Conservation (phyloP, 2,329 filamentous ascomycete species). For the Beauveria medogensis region DNA sequence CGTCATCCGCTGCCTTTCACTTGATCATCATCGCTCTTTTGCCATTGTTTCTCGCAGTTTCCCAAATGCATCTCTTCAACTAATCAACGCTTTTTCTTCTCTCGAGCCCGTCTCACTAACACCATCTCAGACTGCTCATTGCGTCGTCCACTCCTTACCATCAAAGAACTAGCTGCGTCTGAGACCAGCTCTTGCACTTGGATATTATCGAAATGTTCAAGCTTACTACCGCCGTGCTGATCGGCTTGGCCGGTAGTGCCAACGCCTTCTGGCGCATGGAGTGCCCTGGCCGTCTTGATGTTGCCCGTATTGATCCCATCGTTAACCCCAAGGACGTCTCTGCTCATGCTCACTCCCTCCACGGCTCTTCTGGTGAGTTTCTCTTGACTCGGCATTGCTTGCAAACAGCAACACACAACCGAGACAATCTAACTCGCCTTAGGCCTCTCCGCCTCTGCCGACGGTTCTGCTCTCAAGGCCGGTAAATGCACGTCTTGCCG, state of each 20-base stretch:
- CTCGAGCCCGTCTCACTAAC: not conserved
- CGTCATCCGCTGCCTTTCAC: constrained; percentile 10
- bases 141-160: constrained; percentile 27
- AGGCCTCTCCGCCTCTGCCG: constrained; percentile 59
- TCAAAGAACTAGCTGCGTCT: constrained; percentile 6
- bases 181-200: constrained; percentile 17
- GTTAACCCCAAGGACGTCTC: constrained; percentile 52
- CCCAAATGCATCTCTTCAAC: not conserved
- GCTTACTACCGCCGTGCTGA: constrained; percentile 23
- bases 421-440: not conserved
- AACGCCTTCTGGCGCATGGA: constrained; percentile 86
- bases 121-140: constrained; percentile 24
- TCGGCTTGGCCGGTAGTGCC: constrained; percentile 30
- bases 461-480: constrained; percentile 46
- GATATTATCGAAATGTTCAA: constrained; percentile 27
- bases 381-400: not conserved
- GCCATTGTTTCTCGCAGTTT: not conserved
- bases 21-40: constrained; percentile 1
- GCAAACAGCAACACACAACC: not conserved
- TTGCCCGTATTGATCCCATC: constrained; percentile 71
- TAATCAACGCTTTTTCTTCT: not conserved
- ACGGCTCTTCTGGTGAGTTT: constrained; percentile 68
- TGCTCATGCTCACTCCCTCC: constrained; percentile 64
- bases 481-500: constrained; percentile 73
- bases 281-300: constrained; percentile 61